Evolutionary conservation across 2,329 filamentous ascomycete genomes (phyloP).

Genomic region (Ceratocystis diversiconidia): DNA sequence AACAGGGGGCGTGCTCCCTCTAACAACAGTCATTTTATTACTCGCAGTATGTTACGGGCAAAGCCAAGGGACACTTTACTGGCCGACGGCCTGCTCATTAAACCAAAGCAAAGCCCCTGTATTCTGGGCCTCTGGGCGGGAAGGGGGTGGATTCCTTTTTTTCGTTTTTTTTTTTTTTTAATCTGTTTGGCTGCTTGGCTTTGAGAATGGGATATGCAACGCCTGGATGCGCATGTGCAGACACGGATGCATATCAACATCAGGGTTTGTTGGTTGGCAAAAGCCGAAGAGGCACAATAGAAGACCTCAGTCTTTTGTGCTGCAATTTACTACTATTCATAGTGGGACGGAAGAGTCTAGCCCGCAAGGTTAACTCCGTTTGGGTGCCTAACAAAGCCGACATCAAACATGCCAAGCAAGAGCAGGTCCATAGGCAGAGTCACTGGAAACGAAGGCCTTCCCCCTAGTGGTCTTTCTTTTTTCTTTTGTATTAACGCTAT

Average conservation of each 20-base stretch:
- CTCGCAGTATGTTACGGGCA: background rate
- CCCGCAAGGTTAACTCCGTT: background rate
- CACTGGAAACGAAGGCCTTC: background rate
- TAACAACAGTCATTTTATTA: background rate
- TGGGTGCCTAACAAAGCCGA: background rate
- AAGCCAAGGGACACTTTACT: background rate
- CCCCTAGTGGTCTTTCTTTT: background rate
- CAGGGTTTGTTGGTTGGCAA: background rate
- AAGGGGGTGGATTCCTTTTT: background rate
- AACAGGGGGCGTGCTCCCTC: background rate
- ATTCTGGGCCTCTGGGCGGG: background rate
- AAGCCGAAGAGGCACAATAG: conserved; percentile 1
- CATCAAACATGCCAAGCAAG: background rate
- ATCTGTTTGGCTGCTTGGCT: background rate
- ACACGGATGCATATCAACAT: background rate
- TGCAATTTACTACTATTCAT: background rate
- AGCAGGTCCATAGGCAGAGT: background rate
- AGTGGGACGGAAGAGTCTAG: background rate
- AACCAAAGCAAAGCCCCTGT: background rate
- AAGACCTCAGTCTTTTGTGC: background rate
- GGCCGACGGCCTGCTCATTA: background rate
- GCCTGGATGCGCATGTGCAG: background rate
- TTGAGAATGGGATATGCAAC: background rate
- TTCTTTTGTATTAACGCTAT: too few species aligned
- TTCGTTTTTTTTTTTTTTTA: background rate